phyloP scores from a whole-genome alignment of 768 basidiomycete genomes.

The Psilocybe azurescens region DNA sequence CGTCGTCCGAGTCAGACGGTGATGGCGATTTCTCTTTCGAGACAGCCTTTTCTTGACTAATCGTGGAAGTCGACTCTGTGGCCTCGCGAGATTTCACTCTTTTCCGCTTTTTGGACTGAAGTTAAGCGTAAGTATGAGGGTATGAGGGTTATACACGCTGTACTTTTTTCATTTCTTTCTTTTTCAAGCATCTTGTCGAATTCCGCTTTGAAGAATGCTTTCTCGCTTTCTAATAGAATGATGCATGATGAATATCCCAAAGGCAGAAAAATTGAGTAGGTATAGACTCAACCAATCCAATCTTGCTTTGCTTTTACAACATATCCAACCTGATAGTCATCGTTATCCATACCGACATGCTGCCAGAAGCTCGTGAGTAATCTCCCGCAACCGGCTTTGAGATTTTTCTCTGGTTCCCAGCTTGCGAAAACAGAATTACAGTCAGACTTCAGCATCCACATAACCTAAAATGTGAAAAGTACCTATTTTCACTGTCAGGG shows the following conservation, averaged over 20 bases:
- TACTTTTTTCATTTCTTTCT: conserved; percentile 2
- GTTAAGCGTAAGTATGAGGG: neutral
- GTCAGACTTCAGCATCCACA: conserved; percentile 2
- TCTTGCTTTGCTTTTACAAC: conserved; percentile 43
- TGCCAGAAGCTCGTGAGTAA: conserved; percentile 70
- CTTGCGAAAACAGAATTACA: conserved; percentile 35
- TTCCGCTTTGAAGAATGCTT: neutral
- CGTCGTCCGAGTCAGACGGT: neutral
- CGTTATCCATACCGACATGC: conserved; percentile 60
- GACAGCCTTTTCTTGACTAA: neutral
- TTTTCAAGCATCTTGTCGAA: neutral
- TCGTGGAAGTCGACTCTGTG: neutral
- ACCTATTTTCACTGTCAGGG: conserved; percentile 62
- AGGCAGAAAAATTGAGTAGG: conserved; percentile 6
- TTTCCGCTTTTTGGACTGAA: conserved; percentile 1
- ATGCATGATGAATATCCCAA: neutral
- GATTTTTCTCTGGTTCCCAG: conserved; percentile 73
- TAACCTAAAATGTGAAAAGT: conserved; percentile 12
- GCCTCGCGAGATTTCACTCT: neutral
- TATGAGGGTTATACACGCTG: neutral
- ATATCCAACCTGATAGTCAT: conserved; percentile 57
- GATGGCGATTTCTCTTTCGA: neutral
- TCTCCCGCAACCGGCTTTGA: conserved; percentile 54
- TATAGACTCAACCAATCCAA: conserved; percentile 61
- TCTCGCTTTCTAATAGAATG: conserved; percentile 13